Conservation (phyloP, 2,329 filamentous ascomycete genomes). For the Knufia petricola region DNA sequence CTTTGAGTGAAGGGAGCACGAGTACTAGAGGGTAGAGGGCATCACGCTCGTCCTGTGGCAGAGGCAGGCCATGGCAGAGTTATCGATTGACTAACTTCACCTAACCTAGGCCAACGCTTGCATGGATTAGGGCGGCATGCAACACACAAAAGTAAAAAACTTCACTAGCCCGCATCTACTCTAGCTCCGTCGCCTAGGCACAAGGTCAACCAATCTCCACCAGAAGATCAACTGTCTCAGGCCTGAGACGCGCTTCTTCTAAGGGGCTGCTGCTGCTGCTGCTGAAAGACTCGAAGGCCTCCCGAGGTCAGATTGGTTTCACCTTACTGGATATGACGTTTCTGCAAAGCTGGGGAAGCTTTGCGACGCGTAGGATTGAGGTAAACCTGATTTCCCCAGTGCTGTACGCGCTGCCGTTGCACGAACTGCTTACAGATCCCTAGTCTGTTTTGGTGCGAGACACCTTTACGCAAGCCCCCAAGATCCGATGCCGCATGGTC, state of each 20-base stretch:
- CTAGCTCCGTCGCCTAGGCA: slow-evolving; percentile 1
- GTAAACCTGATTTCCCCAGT: not conserved
- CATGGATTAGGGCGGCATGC: not conserved
- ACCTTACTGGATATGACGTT: not conserved
- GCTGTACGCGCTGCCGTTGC: not conserved
- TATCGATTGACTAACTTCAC: slow-evolving; percentile 5
- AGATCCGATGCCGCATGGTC: no score
- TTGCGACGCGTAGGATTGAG: not conserved
- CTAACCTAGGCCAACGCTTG: slow-evolving; percentile 3
- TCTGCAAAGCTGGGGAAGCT: not conserved
- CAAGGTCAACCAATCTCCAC: not conserved
- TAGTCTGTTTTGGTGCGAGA: not conserved
- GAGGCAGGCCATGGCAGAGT: not conserved
- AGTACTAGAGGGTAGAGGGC: not conserved
- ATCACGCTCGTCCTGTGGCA: not conserved
- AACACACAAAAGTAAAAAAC: slow-evolving; percentile 5
- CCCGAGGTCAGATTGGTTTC: slow-evolving; percentile 9
- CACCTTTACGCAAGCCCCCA: not conserved
- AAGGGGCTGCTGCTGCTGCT: slow-evolving; percentile 4
- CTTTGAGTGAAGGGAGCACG: not conserved
- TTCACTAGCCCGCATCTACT: not conserved
- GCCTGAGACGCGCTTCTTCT: not conserved
- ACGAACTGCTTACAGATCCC: not conserved
- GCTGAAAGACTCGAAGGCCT: no score
- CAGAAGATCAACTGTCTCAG: slow-evolving; percentile 1